Evolutionary conservation across 1,139 yeast genomes (phyloP).

Genomic region (Geotrichum reessii): DNA sequence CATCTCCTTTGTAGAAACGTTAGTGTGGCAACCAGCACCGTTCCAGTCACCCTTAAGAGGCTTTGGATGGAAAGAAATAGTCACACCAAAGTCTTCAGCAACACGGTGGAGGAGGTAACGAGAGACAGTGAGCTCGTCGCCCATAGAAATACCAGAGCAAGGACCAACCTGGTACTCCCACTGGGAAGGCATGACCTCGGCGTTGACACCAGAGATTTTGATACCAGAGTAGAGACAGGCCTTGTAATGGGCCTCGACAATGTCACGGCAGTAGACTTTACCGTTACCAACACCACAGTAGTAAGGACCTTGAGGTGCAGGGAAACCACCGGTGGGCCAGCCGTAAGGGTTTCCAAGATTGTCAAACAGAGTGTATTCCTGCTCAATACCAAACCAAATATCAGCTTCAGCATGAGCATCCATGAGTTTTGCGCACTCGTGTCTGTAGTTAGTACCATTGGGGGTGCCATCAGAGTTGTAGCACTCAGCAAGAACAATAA

Average conservation of each 20-base stretch:
- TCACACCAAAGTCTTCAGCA: constrained; percentile 97
- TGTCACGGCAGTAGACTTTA: constrained; percentile 95
- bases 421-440: constrained; percentile 94
- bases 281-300: constrained; percentile 99
- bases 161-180: constrained; percentile 99
- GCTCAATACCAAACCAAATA: constrained; percentile 98
- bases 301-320: constrained; percentile 99
- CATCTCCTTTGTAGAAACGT: constrained; percentile 89
- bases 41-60: constrained; percentile 99
- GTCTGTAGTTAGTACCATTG: constrained; percentile 96
- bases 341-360: constrained; percentile 87
- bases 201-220: constrained; percentile 90
- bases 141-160: constrained; percentile 91
- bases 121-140: constrained; percentile 95
- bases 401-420: constrained; percentile 80
- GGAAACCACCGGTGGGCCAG: constrained; percentile 99
- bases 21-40: constrained; percentile 99
- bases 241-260: constrained; percentile 97
- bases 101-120: constrained; percentile 89
- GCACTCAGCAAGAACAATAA: constrained; percentile 91
- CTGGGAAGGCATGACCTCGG: constrained; percentile 99
- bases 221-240: constrained; percentile 94
- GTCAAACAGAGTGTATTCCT: constrained; percentile 95
- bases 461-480: constrained; percentile 99
- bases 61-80: constrained; percentile 98